Conservation (phyloP, 257 asterid genomes). For the Capsicum baccatum region DNA sequence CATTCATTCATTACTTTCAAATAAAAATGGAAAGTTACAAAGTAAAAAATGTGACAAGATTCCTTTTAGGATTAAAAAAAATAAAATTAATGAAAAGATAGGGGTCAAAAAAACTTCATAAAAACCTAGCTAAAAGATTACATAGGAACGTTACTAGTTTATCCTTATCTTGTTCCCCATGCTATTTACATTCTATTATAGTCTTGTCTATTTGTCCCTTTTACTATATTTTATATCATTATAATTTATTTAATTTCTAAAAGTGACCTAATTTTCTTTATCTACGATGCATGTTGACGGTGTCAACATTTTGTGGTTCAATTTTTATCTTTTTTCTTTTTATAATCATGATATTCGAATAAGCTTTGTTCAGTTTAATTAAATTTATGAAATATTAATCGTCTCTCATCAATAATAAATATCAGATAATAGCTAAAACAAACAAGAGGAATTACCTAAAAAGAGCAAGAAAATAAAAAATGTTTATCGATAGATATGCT, state of each 20-base stretch:
- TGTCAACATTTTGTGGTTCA: constrained; percentile 32
- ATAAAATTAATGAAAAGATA: neutral
- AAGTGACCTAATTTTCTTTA: neutral
- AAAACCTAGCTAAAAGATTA: constrained; percentile 8
- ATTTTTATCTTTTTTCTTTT: neutral
- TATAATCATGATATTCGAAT: no score
- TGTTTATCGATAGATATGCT: no score
- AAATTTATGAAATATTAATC: no score
- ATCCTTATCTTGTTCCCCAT: constrained; percentile 49
- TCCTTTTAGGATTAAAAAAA: neutral
- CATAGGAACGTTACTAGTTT: neutral
- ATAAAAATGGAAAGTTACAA: neutral
- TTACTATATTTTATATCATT: neutral
- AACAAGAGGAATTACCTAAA: no score
- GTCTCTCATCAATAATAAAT: no score
- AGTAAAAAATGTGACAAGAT: neutral
- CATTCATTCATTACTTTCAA: neutral
- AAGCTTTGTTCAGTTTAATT: no score
- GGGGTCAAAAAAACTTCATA: constrained; percentile 21
- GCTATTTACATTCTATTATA: constrained; percentile 43
- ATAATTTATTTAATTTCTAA: neutral
- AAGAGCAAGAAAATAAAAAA: no score
- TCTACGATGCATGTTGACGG: neutral
- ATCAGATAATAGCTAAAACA: no score
- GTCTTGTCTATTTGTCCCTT: constrained; percentile 49